A percentile compares a stretch with the other conserved stretches of the same genome.
phyloP scores from a whole-genome alignment of 495 filamentous ascomycete species.

The Aspergillus carlsbadensis region DNA sequence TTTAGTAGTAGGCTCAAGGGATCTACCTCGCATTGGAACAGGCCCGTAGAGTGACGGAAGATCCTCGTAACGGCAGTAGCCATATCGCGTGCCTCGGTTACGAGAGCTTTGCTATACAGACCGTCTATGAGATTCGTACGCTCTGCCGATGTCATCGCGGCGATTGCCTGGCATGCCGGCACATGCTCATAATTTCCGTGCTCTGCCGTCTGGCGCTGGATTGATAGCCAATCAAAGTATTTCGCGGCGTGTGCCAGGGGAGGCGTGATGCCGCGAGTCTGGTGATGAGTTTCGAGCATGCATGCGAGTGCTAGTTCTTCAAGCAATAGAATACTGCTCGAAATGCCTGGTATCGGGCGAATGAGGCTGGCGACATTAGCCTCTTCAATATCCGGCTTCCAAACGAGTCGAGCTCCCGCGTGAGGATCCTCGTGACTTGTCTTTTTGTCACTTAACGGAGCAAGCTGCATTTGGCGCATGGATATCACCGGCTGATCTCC shows the following conservation, averaged over 20 bases:
- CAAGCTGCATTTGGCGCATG: neutral
- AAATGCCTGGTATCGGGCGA: neutral
- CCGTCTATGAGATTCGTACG: neutral
- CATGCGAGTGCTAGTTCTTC: neutral
- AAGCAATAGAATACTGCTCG: neutral
- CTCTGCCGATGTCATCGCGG: neutral
- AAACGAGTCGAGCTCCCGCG: neutral
- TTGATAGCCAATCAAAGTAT: neutral
- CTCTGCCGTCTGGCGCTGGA: neutral
- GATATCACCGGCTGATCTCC: neutral
- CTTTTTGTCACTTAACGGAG: neutral
- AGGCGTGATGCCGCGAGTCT: neutral
- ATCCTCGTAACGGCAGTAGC: constrained; percentile 16
- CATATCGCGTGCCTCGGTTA: neutral
- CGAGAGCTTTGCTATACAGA: neutral
- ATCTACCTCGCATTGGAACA: constrained; percentile 24
- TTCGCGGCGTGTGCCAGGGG: neutral
- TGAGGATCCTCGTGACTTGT: neutral
- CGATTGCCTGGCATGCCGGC: neutral
- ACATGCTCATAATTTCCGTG: neutral
- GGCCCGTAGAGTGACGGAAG: constrained; percentile 4
- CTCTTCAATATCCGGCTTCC: constrained; percentile 5
- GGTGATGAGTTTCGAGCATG: constrained; percentile 2
- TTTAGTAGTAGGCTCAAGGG: constrained; percentile 30
- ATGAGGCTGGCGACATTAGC: neutral